A percentile compares a stretch with the other conserved stretches of the same genome.
Conservation (phyloP, 192 early-diverging fungal genomes). For the Backusella tuberculispora region DNA sequence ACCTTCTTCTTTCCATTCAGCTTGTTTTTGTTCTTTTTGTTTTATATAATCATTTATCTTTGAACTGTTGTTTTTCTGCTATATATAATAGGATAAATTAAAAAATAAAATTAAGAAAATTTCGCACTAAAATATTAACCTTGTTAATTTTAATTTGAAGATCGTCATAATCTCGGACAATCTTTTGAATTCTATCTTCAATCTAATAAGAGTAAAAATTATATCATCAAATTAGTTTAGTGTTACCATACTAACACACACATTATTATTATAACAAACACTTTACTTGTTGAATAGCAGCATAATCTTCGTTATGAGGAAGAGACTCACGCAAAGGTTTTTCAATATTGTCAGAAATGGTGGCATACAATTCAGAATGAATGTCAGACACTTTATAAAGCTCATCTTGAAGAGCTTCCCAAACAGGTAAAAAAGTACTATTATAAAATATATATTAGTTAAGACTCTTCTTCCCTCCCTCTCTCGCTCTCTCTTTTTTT, state of each 20-base stretch:
- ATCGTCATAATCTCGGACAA: constrained; percentile 43
- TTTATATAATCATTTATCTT: constrained; percentile 9
- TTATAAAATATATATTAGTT: neutral
- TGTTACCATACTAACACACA: neutral
- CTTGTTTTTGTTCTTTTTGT: constrained; percentile 19
- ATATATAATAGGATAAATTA: neutral
- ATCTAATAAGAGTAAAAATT: constrained; percentile 18
- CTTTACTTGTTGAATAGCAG: constrained; percentile 29
- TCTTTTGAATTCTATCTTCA: constrained; percentile 31
- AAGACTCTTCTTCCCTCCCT: neutral
- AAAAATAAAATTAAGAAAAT: neutral
- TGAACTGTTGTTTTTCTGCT: neutral
- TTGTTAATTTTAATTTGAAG: constrained; percentile 32
- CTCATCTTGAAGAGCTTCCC: constrained; percentile 40
- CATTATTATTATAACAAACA: neutral
- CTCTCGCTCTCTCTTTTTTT: neutral
- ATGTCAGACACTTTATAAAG: constrained; percentile 35
- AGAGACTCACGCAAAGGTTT: constrained; percentile 33
- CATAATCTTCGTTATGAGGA: constrained; percentile 19
- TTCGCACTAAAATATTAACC: neutral
- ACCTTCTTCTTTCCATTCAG: constrained; percentile 23
- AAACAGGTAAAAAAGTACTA: constrained; percentile 33
- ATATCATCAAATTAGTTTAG: neutral
- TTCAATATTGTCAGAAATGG: constrained; percentile 48
- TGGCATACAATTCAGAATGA: constrained; percentile 40